phyloP scores from a whole-genome alignment of 805 yeast species.

The Ogataea henricii region DNA sequence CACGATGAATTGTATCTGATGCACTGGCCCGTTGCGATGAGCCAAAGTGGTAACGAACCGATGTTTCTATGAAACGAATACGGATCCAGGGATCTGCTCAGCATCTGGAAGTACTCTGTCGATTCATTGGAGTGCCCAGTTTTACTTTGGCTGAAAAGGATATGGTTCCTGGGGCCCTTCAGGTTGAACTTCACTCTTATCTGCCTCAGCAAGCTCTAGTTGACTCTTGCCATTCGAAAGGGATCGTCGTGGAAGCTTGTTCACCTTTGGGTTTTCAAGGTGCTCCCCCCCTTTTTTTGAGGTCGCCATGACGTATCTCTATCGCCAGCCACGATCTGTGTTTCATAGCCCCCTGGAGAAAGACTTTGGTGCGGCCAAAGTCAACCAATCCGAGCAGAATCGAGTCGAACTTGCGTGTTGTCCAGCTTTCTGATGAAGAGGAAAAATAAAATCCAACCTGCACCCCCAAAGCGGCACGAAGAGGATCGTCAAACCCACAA shows the following conservation, averaged over 20 bases:
- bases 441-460: constrained; percentile 23
- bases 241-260: constrained; percentile 41
- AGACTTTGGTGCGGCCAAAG: constrained; percentile 54
- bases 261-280: constrained; percentile 46
- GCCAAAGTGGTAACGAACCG: constrained; percentile 19
- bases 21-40: constrained; percentile 46
- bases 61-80: constrained; percentile 27
- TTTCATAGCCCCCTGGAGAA: constrained; percentile 63
- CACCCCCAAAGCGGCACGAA: constrained; percentile 3
- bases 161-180: constrained; percentile 45
- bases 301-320: constrained; percentile 27
- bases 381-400: constrained; percentile 48
- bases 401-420: constrained; percentile 39
- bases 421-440: constrained; percentile 38
- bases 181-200: constrained; percentile 46
- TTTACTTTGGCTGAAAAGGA: constrained; percentile 35
- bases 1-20: constrained; percentile 47
- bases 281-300: constrained; percentile 32
- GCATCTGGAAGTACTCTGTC: constrained; percentile 48
- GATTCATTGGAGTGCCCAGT: constrained; percentile 48
- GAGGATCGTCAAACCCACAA: neutral
- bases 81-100: constrained; percentile 19
- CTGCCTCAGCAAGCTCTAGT: constrained; percentile 38
- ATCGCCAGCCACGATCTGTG: constrained; percentile 55
- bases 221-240: constrained; percentile 34